Base-by-base conservation (phyloP, 2,329 filamentous ascomycete genomes). In the Trichophyton mentagrophytes region DNA sequence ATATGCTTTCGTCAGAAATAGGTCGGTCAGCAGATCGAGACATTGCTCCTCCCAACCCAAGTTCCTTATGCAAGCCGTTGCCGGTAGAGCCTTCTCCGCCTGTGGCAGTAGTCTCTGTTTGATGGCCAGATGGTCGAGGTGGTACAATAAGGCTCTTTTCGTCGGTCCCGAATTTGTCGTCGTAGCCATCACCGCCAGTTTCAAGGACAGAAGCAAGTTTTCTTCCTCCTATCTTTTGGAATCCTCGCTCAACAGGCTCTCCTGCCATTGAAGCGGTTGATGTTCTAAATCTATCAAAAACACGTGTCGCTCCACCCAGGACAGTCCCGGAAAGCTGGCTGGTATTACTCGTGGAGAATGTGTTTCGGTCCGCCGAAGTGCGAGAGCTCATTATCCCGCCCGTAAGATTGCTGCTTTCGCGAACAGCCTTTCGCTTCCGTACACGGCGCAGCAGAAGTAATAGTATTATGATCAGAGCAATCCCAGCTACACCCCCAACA, bases 401-500 rank as follows among this genome's bases (percentile, higher is more conserved):
- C 13, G 25, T 49, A 27, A 59, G 17, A 49, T 22, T 9, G 33
- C 60, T 9, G 33, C 60, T 61, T 3, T 55, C 38, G 17, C 20
- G 30, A 17, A 46, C 40, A 9, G 44, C 27, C 9, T 64, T 64
- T 11, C 78, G 77, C 68, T 80, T 81, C 67, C 80, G 79, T 61
- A 77, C 75, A 55, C 82, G 72, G 60, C 84, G 70, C 36, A 84
- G 69, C 59, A 85, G 68, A 9, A 83, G 69, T 36, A 80, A 71
- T 9, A 79, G 40, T 46, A 63, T 67, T 7, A 81, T 67, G 6
- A 82, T 67, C 6, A 82, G 68, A 11, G 81, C 79, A 38, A 81
- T 67, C 30, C 82, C 83, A 38, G 82, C 82, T 57, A 84, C 76
- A 53, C 82, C 82, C 15, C 83, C 83, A 27, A 86, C 76, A n/a